Evolutionary conservation across 305 asterid species (phyloP), one percentile per base, ranked within the genome.

Genomic region (Fraxinus greggii): DNA sequence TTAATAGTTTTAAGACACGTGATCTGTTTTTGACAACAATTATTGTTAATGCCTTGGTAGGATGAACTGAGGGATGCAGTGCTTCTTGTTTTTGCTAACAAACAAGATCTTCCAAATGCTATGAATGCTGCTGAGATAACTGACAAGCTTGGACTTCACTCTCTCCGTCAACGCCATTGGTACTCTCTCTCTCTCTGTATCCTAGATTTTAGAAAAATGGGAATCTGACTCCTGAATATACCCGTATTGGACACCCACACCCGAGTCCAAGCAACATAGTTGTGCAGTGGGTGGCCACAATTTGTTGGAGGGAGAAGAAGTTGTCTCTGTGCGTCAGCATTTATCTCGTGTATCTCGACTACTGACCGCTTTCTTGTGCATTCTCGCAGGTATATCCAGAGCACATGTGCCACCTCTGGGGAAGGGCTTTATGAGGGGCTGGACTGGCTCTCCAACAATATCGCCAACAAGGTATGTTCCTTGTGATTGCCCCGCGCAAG

Each of bases 121-220:
- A 94, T 94, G 98, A 92, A 94, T 88, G 98, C 97, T 81, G 98
- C 97, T 81, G 98, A 94, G 90, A 94, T 94, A 29, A 94, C 97
- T 33, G 98, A 92, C 86, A 94, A 94, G 90, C 98, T 94, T 79
- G 95, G 97, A 72, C 95, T 93, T 81, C 98, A 93, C 81, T 93
- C 98, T 48, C 97, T 92, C 78, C 97, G 95, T 59, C 97, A 94
- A 80, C 97, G 98, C 63, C 98, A 93, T 83, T 94, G 97, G 98
- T 94, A 86, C 84, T 54, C 80, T 12, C 79, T 32, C 79, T 17
- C 78, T 77, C 56, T 33, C 32, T 7, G 5, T 45, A 3, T 15
- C 21, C 19, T 51, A 51, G 63, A 17, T n/a, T n/a, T 17, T 5
- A 19, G 26, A 54, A 5, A 54, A 19, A n/a, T n/a, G 0, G 26